Evolutionary conservation across 78 protist species (phyloP), one percentile per base, ranked within the genome.

Genomic region (Dictyostelium brefeldianum): DNA sequence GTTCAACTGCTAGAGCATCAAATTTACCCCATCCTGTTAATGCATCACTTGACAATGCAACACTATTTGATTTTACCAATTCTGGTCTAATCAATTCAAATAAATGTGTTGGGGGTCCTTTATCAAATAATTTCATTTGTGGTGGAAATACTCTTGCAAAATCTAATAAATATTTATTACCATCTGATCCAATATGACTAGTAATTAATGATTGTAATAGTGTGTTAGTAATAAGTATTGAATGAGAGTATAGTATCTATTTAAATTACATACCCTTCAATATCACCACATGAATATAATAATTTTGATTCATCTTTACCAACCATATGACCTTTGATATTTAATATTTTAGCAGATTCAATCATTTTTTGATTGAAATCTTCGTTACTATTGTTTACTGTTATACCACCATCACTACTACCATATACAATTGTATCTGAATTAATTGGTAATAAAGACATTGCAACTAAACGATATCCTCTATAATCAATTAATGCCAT

Each of bases 401-500:
- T 64, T 27, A 65, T 82, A 50, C 95, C 95, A 83, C 95, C 95
- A 93, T 93, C 96, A 78, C 89, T 82, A 18, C 89, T 83, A 27
- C 91, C 94, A 77, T 89, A 94, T 10, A 79, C 89, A 18, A 94
- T 85, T 0, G 96, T 94, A 9, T 89, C 83, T 18, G 62, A 27
- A 48, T 53, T 67, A 15, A 94, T 89, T 20, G 96, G 96, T 41
- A 94, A 59, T 31, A 70, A 46, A 17, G 94, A 89, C 83, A 89
- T 53, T 4, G 96, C 96, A 18, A 94, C 81, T 69, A 94, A 59
- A n/a, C 96, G 18, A 48, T 84, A 94, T 22, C 96, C 94, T 70
- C 93, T 54, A 69, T 80, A 94, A 67, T 94, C 94, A 73, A 95
- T 95, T 36, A 95, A 41, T 77, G 96, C 97, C 95, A 95, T 95